Percentiles rank a stretch among this genome's conserved stretches.
Conservation (phyloP, 805 yeast genomes). For the Ogataea corticis region DNA sequence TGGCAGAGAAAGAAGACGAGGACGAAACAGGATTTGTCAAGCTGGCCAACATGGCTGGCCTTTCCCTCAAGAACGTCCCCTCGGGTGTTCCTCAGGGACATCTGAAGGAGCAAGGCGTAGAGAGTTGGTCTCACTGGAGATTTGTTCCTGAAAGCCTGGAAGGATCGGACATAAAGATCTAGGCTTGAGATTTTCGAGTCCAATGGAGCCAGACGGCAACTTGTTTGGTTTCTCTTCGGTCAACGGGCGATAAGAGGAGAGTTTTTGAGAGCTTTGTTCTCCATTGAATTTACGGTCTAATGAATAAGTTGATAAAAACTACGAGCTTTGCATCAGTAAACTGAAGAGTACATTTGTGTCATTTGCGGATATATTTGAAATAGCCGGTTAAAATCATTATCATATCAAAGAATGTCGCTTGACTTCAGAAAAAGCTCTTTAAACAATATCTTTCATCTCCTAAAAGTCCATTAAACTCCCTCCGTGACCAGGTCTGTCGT, state of each 20-base stretch:
- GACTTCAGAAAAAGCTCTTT: no score
- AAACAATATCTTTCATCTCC: no score
- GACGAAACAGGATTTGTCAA: slow-evolving; percentile 40
- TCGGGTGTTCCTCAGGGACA: slow-evolving; percentile 52
- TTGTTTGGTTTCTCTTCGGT: neutral
- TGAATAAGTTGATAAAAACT: neutral
- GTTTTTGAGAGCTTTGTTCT: no score
- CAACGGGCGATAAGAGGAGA: no score
- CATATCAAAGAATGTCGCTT: no score
- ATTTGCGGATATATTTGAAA: no score
- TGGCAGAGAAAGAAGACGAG: slow-evolving; percentile 28
- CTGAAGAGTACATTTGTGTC: no score
- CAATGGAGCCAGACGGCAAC: no score
- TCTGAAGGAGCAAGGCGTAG: slow-evolving; percentile 53
- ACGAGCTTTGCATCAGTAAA: no score
- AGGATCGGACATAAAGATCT: slow-evolving; percentile 52
- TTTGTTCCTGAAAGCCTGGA: slow-evolving; percentile 55
- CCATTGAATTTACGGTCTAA: neutral
- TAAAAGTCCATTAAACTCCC: neutral
- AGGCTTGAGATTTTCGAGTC: slow-evolving; percentile 3
- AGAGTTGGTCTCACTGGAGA: slow-evolving; percentile 64
- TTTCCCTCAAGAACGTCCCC: slow-evolving; percentile 64
- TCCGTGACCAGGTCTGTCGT: slow-evolving; percentile 13
- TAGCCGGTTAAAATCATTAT: no score
- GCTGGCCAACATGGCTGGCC: slow-evolving; percentile 48